Conservation (phyloP, 2,329 filamentous ascomycete genomes). For the Elsinoe perseae region DNA sequence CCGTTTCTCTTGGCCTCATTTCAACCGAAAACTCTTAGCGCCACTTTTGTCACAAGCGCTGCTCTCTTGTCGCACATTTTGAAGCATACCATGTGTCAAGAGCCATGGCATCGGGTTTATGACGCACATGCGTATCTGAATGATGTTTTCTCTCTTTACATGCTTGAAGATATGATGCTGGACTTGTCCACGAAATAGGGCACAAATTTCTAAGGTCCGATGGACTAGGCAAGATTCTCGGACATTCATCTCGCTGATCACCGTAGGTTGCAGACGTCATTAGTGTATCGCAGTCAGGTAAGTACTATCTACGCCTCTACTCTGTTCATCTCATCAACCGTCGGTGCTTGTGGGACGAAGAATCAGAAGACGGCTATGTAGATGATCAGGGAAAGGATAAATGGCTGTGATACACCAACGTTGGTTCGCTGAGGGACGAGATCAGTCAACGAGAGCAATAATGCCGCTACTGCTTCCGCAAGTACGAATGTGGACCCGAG, state of each 20-base stretch:
- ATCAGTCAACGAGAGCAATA: background rate
- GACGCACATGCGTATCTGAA: background rate
- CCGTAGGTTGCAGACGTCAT: background rate
- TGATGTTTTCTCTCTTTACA: background rate
- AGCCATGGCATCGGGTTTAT: background rate
- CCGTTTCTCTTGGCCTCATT: background rate
- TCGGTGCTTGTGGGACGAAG: background rate
- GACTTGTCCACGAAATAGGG: no score
- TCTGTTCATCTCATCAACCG: background rate
- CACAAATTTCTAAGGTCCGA: no score
- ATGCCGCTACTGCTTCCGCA: background rate
- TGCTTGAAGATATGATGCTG: background rate
- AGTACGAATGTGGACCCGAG: background rate
- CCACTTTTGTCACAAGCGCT: background rate
- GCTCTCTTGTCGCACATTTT: background rate
- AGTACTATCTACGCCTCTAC: no score
- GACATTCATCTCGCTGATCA: no score
- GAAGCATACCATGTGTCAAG: background rate
- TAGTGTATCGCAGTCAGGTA: no score
- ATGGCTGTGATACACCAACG: background rate
- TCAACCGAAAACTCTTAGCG: background rate
- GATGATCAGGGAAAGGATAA: background rate
- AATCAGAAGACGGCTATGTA: background rate
- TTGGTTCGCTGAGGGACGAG: background rate
- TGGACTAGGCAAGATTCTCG: no score